phyloP scores from a whole-genome alignment of 768 basidiomycete species.

The Tylopilus sp. region DNA sequence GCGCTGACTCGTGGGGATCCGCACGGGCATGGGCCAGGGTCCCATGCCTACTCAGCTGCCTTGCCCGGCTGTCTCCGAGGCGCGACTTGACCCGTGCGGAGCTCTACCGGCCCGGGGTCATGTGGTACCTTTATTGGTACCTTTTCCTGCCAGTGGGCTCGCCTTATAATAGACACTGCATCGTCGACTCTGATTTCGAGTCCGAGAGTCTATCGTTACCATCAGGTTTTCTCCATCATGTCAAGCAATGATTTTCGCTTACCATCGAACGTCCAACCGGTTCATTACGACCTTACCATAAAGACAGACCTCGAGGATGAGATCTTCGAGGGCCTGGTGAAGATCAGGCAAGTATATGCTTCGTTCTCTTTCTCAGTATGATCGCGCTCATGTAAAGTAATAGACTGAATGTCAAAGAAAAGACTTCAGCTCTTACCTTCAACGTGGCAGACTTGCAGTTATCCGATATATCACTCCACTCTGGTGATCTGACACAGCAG shows the following conservation, averaged over 20 bases:
- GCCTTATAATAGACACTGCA: not conserved
- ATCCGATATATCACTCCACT: constrained; percentile 51
- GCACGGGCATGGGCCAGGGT: too few relatives aligned
- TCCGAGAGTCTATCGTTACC: not conserved
- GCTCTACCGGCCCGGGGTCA: too few relatives aligned
- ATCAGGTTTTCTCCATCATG: constrained; percentile 13
- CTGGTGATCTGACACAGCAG: constrained; percentile 50
- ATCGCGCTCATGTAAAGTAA: not conserved
- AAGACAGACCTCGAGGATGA: constrained; percentile 79
- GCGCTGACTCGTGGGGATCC: too few relatives aligned
- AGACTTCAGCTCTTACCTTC: constrained; percentile 60
- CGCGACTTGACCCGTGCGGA: too few relatives aligned
- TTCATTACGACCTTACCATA: constrained; percentile 76
- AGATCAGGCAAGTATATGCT: constrained; percentile 51
- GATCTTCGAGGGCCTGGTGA: constrained; percentile 73
- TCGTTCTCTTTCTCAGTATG: not conserved
- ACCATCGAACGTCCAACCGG: constrained; percentile 62
- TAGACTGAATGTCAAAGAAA: constrained; percentile 61
- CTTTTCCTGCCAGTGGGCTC: not conserved
- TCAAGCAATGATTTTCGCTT: constrained; percentile 42
- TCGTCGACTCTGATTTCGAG: too few relatives aligned
- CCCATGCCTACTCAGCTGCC: too few relatives aligned
- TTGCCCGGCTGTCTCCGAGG: too few relatives aligned
- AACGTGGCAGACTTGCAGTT: constrained; percentile 63
- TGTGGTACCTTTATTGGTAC: not conserved